phyloP scores from a whole-genome alignment of 2,329 filamentous ascomycete species.

The Purpureocillium lavendulum region DNA sequence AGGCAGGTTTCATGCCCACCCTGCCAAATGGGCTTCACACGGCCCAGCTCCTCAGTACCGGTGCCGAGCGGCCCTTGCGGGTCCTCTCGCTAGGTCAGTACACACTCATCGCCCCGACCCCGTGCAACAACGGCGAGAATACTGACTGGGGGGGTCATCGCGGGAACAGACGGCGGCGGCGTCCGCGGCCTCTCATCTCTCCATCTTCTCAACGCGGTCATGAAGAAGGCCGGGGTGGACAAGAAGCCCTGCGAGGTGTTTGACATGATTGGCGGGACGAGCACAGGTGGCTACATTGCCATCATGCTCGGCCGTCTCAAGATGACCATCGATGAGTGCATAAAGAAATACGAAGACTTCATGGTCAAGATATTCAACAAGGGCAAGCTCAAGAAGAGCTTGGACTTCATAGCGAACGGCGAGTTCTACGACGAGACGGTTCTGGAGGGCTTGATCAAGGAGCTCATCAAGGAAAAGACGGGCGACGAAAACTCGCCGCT shows the following conservation, averaged over 20 bases:
- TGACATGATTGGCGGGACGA: conserved; percentile 21
- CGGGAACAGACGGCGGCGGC: conserved; percentile 15
- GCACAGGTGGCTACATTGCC: conserved; percentile 26
- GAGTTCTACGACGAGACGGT: not conserved
- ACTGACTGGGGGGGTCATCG: too few relatives aligned
- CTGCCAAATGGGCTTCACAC: not conserved
- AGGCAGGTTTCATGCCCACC: conserved; percentile 1
- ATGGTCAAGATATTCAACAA: conserved; percentile 4
- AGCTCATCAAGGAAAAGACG: conserved; percentile 1
- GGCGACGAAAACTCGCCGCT: not conserved
- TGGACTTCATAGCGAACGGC: not conserved
- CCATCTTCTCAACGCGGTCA: conserved; percentile 16
- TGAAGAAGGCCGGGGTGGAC: conserved; percentile 9
- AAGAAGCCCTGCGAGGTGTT: conserved; percentile 18
- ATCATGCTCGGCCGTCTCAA: conserved; percentile 28
- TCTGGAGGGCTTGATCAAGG: conserved; percentile 1
- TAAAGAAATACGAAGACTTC: conserved; percentile 3
- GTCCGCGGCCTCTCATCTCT: conserved; percentile 19
- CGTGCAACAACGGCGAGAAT: too few relatives aligned
- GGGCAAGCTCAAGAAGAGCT: not conserved
- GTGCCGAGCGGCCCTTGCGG: not conserved
- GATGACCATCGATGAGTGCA: conserved; percentile 4
- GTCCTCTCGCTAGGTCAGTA: conserved; percentile 1
- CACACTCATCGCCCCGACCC: too few relatives aligned
- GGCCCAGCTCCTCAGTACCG: conserved; percentile 1